Evolutionary conservation across 768 basidiomycete species (phyloP).

Genomic region (Podaxis sp.): DNA sequence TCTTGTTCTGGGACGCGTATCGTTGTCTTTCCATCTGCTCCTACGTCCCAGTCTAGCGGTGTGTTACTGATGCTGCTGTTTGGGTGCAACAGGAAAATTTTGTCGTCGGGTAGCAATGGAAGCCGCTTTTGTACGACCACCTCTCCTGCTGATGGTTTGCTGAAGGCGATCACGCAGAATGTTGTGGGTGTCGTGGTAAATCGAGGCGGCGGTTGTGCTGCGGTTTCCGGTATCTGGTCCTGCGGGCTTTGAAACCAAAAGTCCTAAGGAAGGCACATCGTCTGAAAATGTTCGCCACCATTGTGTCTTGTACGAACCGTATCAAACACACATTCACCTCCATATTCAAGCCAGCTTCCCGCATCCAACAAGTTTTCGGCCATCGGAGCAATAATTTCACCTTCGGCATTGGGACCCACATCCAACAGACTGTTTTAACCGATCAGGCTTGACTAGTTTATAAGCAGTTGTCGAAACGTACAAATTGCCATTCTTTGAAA

Average conservation of each 20-base stretch:
- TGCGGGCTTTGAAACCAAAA: slow-evolving; percentile 47
- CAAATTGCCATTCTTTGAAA: slow-evolving; percentile 63
- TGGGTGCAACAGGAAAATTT: slow-evolving; percentile 36
- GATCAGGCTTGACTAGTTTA: neutral
- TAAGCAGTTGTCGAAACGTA: slow-evolving; percentile 21
- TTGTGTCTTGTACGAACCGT: slow-evolving; percentile 31
- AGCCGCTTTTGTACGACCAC: slow-evolving; percentile 34
- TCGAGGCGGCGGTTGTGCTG: slow-evolving; percentile 24
- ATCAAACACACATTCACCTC: slow-evolving; percentile 47
- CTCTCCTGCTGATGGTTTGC: slow-evolving; percentile 26
- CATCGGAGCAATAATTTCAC: slow-evolving; percentile 47
- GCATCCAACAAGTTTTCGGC: slow-evolving; percentile 42
- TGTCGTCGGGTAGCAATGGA: slow-evolving; percentile 40
- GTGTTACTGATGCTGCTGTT: neutral
- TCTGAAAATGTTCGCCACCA: neutral
- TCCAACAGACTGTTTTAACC: slow-evolving; percentile 37
- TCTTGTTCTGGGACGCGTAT: slow-evolving; percentile 19
- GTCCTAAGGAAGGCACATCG: slow-evolving; percentile 22
- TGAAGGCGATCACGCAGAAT: slow-evolving; percentile 46
- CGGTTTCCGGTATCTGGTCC: slow-evolving; percentile 15
- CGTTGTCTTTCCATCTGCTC: slow-evolving; percentile 22
- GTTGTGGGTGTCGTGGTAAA: slow-evolving; percentile 48
- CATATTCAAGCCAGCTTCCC: slow-evolving; percentile 46
- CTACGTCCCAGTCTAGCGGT: slow-evolving; percentile 16
- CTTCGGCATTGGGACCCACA: slow-evolving; percentile 51